Evolutionary conservation across 257 asterid species (phyloP), one percentile per base, ranked within the genome.

Genomic region (Gentiana straminea): DNA sequence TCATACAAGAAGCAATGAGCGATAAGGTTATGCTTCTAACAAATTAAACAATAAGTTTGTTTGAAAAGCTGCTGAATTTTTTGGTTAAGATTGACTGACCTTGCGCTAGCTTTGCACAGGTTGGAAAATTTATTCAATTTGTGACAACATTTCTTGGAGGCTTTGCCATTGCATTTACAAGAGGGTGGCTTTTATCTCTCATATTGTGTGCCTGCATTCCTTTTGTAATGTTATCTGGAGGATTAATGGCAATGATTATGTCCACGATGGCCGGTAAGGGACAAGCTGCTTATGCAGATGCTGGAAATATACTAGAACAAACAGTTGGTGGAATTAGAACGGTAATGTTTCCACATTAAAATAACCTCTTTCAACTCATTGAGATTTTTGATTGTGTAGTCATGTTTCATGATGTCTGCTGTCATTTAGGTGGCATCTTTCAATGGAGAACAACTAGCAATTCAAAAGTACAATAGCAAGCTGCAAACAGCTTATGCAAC

Each of bases 1-100:
- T 82, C 38, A 82, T 88, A 48, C 96, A 88, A 75, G 94, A 88
- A 32, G 94, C 96, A 55, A 80, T 88, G 86, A 90, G 94, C 0
- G 93, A 80, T 73, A 88, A 88, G 57, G 94, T 87, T 24, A 53
- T 62, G 57, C 5, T 45, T 49, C 38, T 36, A 15, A 47, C 34
- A 38, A 64, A 35, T 24, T 24, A 24, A 24, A 24, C 24, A 24
- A 24, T 24, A 24, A 24, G 24, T 24, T 24, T 24, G 2, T 41
- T 41, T 41, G 46, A 4, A 41, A 4, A 41, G 9, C 5, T 3
- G 46, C 46, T 1, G 9, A 58, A 33, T 58, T 3, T 33, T 37
- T 49, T n/a, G 1, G 5, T 36, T 55, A 34, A 39, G 54, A 64
- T 32, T 33, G 46, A 32, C 52, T 34, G 24, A 39, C 54, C 65